Conservation (phyloP, 306 rosid species). For the Acacia confusa region DNA sequence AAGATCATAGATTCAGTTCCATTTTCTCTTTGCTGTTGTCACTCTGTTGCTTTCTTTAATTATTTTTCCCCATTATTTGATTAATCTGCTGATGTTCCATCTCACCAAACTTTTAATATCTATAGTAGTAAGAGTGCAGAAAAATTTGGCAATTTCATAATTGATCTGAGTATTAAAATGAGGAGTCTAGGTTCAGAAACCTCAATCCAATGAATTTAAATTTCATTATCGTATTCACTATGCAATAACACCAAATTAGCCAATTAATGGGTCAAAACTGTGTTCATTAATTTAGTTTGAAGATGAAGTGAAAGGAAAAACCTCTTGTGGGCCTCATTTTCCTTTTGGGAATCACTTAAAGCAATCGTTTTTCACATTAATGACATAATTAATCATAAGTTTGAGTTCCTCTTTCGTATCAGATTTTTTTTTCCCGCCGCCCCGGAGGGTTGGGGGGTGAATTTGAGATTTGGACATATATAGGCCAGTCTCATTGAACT, state of each 20-base stretch:
- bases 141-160: constrained; percentile 13
- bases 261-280: constrained; percentile 13
- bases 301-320: not conserved
- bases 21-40: constrained; percentile 31
- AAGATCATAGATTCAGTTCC: constrained; percentile 32
- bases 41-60: not conserved
- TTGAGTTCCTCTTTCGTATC: not conserved
- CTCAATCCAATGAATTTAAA: not conserved
- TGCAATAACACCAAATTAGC: not conserved
- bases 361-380: constrained; percentile 1
- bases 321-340: constrained; percentile 26
- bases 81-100: constrained; percentile 36
- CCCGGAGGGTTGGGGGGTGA: not conserved
- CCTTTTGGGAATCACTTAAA: constrained; percentile 21
- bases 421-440: not conserved
- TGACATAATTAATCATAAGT: not conserved
- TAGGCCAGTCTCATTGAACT: not conserved
- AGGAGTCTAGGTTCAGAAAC: constrained; percentile 26
- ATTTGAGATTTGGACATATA: not conserved
- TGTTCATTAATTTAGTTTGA: not conserved
- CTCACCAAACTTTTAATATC: constrained; percentile 42
- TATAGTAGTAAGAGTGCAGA: constrained; percentile 20
- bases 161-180: constrained; percentile 9
- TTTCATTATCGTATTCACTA: not conserved
- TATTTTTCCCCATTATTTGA: constrained; percentile 11